Conservation (phyloP, 2,329 filamentous ascomycete species). For the Fusarium bactridioides region DNA sequence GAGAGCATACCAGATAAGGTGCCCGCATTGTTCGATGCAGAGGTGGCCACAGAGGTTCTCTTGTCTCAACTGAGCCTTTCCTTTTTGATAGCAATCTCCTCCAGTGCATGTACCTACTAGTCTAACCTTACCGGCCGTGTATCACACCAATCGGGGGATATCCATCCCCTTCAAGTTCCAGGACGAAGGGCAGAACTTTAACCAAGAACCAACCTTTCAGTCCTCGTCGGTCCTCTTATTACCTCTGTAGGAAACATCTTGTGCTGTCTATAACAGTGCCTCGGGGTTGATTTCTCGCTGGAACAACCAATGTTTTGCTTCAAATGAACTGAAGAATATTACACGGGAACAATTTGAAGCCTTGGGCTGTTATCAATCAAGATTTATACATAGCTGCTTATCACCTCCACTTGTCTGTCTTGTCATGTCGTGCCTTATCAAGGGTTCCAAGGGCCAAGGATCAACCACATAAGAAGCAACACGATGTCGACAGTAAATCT, state of each 20-base stretch:
- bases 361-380: conserved; percentile 10
- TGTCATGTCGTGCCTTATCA: conserved; percentile 3
- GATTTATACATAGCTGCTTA: background rate
- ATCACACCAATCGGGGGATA: conserved; percentile 10
- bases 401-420: conserved; percentile 1
- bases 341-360: background rate
- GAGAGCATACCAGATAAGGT: conserved; percentile 8
- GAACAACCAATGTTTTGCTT: background rate
- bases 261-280: background rate
- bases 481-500: background rate
- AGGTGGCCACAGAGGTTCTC: conserved; percentile 20
- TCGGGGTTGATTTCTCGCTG: background rate
- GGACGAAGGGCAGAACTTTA: background rate
- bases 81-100: background rate
- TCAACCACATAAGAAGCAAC: conserved; percentile 8
- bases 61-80: background rate
- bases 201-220: background rate
- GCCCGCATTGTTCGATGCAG: background rate
- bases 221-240: background rate
- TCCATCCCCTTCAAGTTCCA: conserved; percentile 5
- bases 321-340: background rate
- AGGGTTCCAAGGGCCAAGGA: background rate
- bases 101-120: background rate
- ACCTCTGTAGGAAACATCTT: background rate
- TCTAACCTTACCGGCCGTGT: background rate